Evolutionary conservation across 2,329 filamentous ascomycete species (phyloP), one percentile per base, ranked within the genome.

Genomic region (Ophiobolus disseminans): DNA sequence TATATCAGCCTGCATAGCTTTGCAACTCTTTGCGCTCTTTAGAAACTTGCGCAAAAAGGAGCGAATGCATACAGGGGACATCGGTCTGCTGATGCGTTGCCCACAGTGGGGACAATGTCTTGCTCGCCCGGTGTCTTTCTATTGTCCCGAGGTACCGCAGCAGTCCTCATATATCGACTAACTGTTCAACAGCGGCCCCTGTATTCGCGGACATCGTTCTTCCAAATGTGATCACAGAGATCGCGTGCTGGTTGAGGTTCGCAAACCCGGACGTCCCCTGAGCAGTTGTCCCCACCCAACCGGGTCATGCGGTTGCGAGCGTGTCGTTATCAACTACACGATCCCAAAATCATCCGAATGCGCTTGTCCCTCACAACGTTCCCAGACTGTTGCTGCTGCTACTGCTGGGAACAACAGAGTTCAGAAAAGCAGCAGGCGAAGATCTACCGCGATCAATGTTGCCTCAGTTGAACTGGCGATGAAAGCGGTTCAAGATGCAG

Each of bases 151-250:
- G n/a, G n/a, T 32, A 14, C 3, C 3, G n/a, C 2, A 6, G 3
- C 7, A 2, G 10, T 4, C 16, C 8, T 3, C 3, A 2, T 14
- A 14, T 14, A 14, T 7, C 8, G 17, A 19, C 39, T 46, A 21
- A 46, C 23, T 22, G 20, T 20, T 16, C 20, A 46, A 37, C 60
- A 90, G 87, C 73, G 84, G 84, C 78, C 86, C 87, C 65, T 90
- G 87, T 69, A 90, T 90, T 60, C 85, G 87, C 64, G 87, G 87
- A 47, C 87, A 90, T 72, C 85, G 87, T 62, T 90, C 87, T 22
- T 89, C 87, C 42, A 89, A 88, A 77, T 90, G 87, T 72, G 86
- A 82, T 38, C 87, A 90, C 51, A 79, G 80, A 55, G 86, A 89
- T 60, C 83, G 87, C 49, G 75, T 89, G 25, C 84, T 90, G 79